phyloP scores from a whole-genome alignment of 78 protist species.

The Dictyostelium capitatum region DNA sequence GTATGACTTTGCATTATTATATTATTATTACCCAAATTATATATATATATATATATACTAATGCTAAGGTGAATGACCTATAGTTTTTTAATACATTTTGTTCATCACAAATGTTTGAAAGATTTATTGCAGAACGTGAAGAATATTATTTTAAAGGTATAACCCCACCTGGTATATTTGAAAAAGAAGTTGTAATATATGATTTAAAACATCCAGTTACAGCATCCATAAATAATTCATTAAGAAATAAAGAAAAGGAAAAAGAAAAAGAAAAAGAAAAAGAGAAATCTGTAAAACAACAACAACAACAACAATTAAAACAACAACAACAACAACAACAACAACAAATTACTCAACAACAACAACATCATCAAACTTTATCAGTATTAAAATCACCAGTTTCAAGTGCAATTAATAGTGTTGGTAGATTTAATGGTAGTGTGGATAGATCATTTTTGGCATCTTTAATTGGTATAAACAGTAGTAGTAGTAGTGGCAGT shows the following conservation, averaged over 20 bases:
- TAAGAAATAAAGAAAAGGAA: conserved; percentile 64
- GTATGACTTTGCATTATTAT: too few relatives aligned
- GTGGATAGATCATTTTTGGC: conserved; percentile 68
- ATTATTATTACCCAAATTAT: too few relatives aligned
- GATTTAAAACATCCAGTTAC: conserved; percentile 73
- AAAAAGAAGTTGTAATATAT: conserved; percentile 55
- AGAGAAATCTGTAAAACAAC: background rate
- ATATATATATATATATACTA: too few relatives aligned
- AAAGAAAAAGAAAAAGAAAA: conserved; percentile 65
- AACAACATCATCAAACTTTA: background rate
- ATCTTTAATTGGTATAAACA: conserved; percentile 17
- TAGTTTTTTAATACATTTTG: conserved; percentile 69
- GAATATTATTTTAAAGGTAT: conserved; percentile 71
- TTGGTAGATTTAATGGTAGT: conserved; percentile 47
- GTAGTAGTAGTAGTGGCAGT: conserved; percentile 2
- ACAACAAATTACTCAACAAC: background rate
- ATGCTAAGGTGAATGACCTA: too few relatives aligned
- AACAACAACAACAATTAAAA: conserved; percentile 1
- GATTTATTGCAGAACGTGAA: conserved; percentile 80
- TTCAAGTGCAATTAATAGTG: background rate
- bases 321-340: background rate
- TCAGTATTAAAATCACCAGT: background rate
- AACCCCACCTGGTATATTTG: conserved; percentile 77
- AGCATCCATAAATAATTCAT: conserved; percentile 48
- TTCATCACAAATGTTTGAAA: conserved; percentile 79